phyloP scores from a whole-genome alignment of 257 asterid species.

The Nicotiana knightiana region DNA sequence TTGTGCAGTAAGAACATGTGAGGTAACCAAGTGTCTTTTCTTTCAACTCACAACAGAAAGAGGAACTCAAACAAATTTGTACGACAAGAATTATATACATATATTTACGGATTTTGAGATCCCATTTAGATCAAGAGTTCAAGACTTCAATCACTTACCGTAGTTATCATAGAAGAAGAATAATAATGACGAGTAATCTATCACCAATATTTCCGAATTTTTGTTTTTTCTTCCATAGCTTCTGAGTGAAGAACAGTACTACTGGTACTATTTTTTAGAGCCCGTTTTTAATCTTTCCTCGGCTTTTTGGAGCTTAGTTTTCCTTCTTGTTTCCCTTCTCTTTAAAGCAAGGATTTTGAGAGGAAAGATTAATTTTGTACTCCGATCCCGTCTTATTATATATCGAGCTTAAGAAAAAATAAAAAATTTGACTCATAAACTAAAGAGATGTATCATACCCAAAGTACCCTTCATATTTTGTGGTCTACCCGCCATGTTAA shows the following conservation, averaged over 20 bases:
- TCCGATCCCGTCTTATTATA: neutral
- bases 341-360: neutral
- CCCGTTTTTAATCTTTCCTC: neutral
- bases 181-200: neutral
- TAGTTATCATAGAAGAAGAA: no score
- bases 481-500: neutral
- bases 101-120: no score
- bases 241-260: neutral
- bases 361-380: neutral
- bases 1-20: conserved; percentile 19
- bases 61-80: neutral
- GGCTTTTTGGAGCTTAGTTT: neutral
- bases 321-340: neutral
- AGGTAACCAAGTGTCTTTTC: conserved; percentile 7
- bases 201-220: neutral
- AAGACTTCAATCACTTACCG: no score
- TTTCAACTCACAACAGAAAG: neutral
- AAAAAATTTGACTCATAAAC: neutral
- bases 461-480: neutral
- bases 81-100: no score
- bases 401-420: no score
- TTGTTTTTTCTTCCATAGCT: neutral
- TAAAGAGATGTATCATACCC: neutral
- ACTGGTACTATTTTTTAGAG: neutral
- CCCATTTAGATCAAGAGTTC: no score